Base-by-base conservation (phyloP, 2,329 filamentous ascomycete species). In the Penicillium decumbens region DNA sequence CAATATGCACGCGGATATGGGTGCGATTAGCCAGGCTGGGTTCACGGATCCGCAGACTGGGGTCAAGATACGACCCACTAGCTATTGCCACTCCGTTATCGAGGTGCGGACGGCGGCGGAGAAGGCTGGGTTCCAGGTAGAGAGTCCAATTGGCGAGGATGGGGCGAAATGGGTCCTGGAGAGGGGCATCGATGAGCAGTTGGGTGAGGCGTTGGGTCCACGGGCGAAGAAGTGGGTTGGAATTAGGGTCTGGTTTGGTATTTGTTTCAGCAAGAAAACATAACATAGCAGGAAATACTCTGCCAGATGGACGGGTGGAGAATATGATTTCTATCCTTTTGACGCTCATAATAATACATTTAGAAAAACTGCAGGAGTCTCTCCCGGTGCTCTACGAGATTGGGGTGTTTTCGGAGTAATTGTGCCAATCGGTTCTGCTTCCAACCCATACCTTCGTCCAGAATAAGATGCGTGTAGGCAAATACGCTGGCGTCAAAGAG, bases 401-500 rank as follows among this genome's bases (percentile, higher is more conserved):
- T 84, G 6, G 75, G 73, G 59, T 82, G 79, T 50, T 73, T 73
- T 44, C 67, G 69, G 50, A 95, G 64, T 43, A 80, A 72, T 47
- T 79, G 75, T 12, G 69, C 75, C 44, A 95, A 71, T 45, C 76
- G 74, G 52, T 77, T 78, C 49, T 88, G 81, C 50, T 73, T 75
- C 87, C 88, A 91, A 1, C 71, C 75, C 56, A 89, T 62, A 1
- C 61, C 63, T 29, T 83, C 77, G 51, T 87, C 82, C 44, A 95
- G 71, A 45, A 97, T 75, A 43, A 95, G 74, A 68, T 95, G 83
- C 0, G 88, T 91, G 69, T 96, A 98, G 3, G 89, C 84, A 72
- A 96, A 97, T 2, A 97, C 81, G 46, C 82, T 83, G 6, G 92
- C 91, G 71, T 98, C 93, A 60, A 97, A 92, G 23, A 92, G 65